These are phyloP conservation scores for Orychophragmus violaceus DNA, from an alignment of 345 rosid genomes.

Conservation along the genomic window DNA sequence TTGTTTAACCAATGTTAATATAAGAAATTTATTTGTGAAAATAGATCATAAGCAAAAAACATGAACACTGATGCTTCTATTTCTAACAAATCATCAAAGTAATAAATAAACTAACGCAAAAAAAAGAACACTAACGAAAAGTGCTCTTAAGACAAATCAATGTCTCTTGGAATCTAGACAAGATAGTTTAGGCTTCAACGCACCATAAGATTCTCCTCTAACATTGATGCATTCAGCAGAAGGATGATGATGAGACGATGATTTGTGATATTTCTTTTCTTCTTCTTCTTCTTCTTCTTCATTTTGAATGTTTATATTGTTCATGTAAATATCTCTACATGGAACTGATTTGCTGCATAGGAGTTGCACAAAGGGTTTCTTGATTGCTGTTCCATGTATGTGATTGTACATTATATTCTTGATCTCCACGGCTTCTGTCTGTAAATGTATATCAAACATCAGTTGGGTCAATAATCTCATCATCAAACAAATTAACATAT, in stretches of 20 bases:
- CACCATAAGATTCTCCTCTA: slow-evolving; percentile 25
- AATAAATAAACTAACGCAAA: too few relatives aligned
- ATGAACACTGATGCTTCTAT: too few relatives aligned
- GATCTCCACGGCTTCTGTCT: slow-evolving; percentile 41
- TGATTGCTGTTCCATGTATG: slow-evolving; percentile 32
- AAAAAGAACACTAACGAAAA: too few relatives aligned
- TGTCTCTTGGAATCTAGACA: too few relatives aligned
- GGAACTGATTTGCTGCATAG: slow-evolving; percentile 36
- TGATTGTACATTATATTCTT: slow-evolving; percentile 23
- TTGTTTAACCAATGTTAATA: too few relatives aligned
- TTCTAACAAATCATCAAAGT: too few relatives aligned
- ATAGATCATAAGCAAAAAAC: too few relatives aligned
- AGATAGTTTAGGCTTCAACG: too few relatives aligned
- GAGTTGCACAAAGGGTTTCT: slow-evolving; percentile 21
- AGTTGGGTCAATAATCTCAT: not conserved
- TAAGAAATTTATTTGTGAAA: too few relatives aligned
- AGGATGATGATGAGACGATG: slow-evolving; percentile 10
- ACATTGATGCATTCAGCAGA: slow-evolving; percentile 35
- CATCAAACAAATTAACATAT: not conserved
- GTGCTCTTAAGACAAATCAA: too few relatives aligned
- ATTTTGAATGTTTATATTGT: slow-evolving; percentile 26
- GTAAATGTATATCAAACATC: too few relatives aligned
- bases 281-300: not conserved
- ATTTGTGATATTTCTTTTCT: not conserved
- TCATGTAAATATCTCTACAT: slow-evolving; percentile 35